Conservation (phyloP, 192 early-diverging fungal species). For the Dispira simplex region DNA sequence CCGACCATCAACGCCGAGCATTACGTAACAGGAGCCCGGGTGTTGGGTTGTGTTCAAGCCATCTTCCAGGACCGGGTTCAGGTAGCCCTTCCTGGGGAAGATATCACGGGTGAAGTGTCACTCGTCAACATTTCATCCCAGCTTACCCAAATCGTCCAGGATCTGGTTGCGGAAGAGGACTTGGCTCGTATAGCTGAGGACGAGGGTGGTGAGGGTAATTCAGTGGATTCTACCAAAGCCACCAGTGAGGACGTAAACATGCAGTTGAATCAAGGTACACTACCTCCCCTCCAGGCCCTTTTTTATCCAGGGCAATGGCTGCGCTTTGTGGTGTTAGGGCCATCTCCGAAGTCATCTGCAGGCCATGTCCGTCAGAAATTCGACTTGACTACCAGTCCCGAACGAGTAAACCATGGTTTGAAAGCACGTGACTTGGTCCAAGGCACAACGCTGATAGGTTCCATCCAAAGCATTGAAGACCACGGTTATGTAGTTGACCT, state of each 20-base stretch:
- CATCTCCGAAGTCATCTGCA: background rate
- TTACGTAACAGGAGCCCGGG: background rate
- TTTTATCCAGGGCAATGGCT: background rate
- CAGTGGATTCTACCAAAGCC: background rate
- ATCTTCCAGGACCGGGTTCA: background rate
- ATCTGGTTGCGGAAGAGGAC: no score
- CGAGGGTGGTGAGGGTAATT: no score
- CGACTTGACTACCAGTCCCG: background rate
- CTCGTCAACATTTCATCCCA: background rate
- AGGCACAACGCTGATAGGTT: background rate
- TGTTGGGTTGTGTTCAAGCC: background rate
- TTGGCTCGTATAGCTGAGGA: no score
- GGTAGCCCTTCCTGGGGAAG: background rate
- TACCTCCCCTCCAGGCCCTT: background rate
- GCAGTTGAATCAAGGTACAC: background rate
- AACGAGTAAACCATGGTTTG: background rate
- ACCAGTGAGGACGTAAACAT: background rate
- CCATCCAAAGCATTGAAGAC: background rate
- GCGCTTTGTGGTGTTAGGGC: background rate
- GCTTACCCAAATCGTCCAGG: background rate
- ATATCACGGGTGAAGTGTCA: background rate
- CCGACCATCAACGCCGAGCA: background rate
- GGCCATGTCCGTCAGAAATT: background rate
- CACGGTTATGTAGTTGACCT: background rate
- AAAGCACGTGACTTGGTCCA: background rate